Evolutionary conservation across 1,139 yeast species (phyloP).

Genomic region (Saccharomyces hybrid): DNA sequence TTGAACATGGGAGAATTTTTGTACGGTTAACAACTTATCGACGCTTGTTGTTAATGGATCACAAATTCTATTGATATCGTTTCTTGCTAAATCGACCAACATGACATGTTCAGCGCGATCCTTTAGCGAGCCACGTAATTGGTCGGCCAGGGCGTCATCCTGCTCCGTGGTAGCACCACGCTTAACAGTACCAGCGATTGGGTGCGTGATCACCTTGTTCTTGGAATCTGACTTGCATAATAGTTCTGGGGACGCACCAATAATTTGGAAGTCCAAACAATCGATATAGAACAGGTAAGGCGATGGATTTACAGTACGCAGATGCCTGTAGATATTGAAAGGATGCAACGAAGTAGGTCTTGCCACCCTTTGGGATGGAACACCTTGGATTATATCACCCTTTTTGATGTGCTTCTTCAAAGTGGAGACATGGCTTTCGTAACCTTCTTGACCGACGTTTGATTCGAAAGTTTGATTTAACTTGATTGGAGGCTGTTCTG

Average conservation of each 20-base stretch:
- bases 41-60: conserved; percentile 77
- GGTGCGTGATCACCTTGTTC: conserved; percentile 81
- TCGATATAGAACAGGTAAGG: conserved; percentile 94
- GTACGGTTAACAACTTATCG: conserved; percentile 80
- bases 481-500: conserved; percentile 67
- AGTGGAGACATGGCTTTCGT: conserved; percentile 67
- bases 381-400: conserved; percentile 96
- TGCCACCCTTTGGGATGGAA: conserved; percentile 92
- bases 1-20: conserved; percentile 92
- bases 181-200: conserved; percentile 92
- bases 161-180: conserved; percentile 88
- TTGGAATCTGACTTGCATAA: conserved; percentile 71
- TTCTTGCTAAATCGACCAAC: conserved; percentile 95
- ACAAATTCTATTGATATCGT: conserved; percentile 91
- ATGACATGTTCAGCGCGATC: conserved; percentile 97
- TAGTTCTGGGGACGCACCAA: conserved; percentile 95
- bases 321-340: conserved; percentile 87
- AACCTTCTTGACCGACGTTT: conserved; percentile 89
- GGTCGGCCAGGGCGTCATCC: conserved; percentile 74
- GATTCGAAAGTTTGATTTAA: conserved; percentile 61
- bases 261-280: conserved; percentile 82
- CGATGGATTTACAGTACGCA: conserved; percentile 92
- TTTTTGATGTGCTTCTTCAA: conserved; percentile 74
- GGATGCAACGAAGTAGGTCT: conserved; percentile 94
- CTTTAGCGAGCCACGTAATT: conserved; percentile 68